Evolutionary conservation across 2,329 filamentous ascomycete genomes (phyloP), one percentile per base, ranked within the genome.

Genomic region (Colletotrichum ledebouriae): DNA sequence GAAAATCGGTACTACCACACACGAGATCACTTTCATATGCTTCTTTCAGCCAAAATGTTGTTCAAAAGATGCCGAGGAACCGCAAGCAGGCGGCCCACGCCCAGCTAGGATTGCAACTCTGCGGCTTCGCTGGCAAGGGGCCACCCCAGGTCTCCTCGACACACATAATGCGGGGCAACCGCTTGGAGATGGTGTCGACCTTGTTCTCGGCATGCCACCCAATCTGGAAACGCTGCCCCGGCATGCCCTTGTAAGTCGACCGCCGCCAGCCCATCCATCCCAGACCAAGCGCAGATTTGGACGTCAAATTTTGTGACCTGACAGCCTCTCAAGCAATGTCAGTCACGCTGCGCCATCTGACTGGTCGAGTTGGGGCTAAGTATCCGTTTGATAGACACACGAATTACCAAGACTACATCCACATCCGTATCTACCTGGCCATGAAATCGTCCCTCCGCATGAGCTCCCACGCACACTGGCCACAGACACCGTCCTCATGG

Each of bases 101-200:
- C 53, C 60, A 68, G 61, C 47, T 15, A 59, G 61, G 41, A 56
- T 60, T 68, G 61, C 55, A 60, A 68, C 55, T 59, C 61, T 59
- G 55, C 41, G n/a, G 65, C 55, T 55, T 69, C 22, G 55, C 34
- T 17, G 49, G 56, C 66, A 65, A 65, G 52, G 60, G 53, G 41
- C 20, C 46, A 63, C 66, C 61, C 61, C 39, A 65, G 61, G 41
- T 59, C 61, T 56, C 55, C 17, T 69, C 44, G 46, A 67, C 62
- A 63, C 60, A 60, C 65, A 67, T 61, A 53, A 65, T 68, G 70
- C 70, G 70, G 70, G 70, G 62, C 56, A 55, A 15, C 63, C 46
- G 59, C 63, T 63, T 70, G 46, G 42, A 70, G 67, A 68, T 69
- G 70, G 70, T 71, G 70, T 71, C 63, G 46, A 71, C 56, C 52